Evolutionary conservation across 768 basidiomycete genomes (phyloP).

Genomic region (Lactarius trivialis): DNA sequence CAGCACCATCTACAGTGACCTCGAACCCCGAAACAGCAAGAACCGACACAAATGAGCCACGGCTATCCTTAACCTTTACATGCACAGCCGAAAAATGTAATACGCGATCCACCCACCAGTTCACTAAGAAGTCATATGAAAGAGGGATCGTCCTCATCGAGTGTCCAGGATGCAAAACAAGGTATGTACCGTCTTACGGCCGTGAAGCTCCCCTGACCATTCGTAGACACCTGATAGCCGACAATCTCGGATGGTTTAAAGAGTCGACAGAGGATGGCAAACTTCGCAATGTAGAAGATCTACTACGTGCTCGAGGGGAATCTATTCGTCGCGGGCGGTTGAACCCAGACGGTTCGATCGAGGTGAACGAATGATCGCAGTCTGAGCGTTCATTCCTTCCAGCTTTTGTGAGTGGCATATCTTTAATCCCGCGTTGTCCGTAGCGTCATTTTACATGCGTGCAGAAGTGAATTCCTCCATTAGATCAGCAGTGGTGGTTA

Average conservation of each 20-base stretch:
- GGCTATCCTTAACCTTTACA: slow-evolving; percentile 74
- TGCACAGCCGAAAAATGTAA: slow-evolving; percentile 73
- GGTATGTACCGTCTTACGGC: slow-evolving; percentile 43
- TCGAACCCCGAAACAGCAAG: slow-evolving; percentile 21
- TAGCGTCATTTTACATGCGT: not conserved
- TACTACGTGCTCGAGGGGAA: slow-evolving; percentile 76
- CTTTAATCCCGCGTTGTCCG: not conserved
- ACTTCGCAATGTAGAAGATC: slow-evolving; percentile 73
- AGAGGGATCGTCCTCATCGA: slow-evolving; percentile 85
- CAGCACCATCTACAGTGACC: slow-evolving; percentile 6
- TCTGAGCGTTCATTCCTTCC: not conserved
- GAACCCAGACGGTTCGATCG: slow-evolving; percentile 48
- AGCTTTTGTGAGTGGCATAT: not conserved
- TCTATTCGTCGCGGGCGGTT: slow-evolving; percentile 41
- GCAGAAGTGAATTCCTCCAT: not conserved
- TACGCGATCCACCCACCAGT: slow-evolving; percentile 81
- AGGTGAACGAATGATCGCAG: slow-evolving; percentile 33
- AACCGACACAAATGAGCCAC: slow-evolving; percentile 46
- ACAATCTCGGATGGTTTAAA: slow-evolving; percentile 90
- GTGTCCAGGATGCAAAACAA: slow-evolving; percentile 84
- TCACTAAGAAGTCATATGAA: slow-evolving; percentile 79
- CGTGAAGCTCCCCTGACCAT: not conserved
- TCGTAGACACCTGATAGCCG: slow-evolving; percentile 75
- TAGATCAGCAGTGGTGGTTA: not conserved
- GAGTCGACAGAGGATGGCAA: slow-evolving; percentile 69